Evolutionary conservation across 345 rosid genomes (phyloP).

Genomic region (Populus alba): DNA sequence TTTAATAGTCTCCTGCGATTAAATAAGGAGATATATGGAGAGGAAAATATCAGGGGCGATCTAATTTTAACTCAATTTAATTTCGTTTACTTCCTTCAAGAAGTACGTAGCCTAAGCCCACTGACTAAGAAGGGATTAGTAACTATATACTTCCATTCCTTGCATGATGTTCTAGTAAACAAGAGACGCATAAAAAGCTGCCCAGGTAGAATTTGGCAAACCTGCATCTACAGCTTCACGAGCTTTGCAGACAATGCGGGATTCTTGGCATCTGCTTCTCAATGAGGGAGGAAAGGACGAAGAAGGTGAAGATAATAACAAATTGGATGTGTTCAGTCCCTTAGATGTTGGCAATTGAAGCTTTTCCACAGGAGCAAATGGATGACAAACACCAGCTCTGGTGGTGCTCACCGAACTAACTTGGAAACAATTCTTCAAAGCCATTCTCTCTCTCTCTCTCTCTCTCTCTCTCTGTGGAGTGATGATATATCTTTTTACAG

Average conservation of each 20-base stretch:
- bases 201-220: neutral
- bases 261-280: conserved; percentile 23
- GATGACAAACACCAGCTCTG: conserved; percentile 36
- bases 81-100: neutral
- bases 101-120: neutral
- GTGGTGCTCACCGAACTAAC: conserved; percentile 30
- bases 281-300: conserved; percentile 18
- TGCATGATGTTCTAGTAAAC: neutral
- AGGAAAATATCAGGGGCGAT: too few species aligned
- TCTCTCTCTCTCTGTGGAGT: neutral
- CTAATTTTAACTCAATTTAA: neutral
- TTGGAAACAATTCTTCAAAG: conserved; percentile 46
- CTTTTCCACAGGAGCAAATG: conserved; percentile 32
- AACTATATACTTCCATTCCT: neutral
- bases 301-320: conserved; percentile 24
- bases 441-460: conserved; percentile 28
- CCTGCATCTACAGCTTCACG: conserved; percentile 57
- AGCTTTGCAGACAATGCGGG: conserved; percentile 54
- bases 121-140: neutral
- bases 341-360: conserved; percentile 26
- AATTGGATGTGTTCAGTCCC: conserved; percentile 25
- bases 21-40: neutral
- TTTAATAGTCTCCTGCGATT: neutral
- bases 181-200: neutral
- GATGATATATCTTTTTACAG: neutral